Conservation (phyloP, 139 green algal genomes). For the Chlorella sp. region DNA sequence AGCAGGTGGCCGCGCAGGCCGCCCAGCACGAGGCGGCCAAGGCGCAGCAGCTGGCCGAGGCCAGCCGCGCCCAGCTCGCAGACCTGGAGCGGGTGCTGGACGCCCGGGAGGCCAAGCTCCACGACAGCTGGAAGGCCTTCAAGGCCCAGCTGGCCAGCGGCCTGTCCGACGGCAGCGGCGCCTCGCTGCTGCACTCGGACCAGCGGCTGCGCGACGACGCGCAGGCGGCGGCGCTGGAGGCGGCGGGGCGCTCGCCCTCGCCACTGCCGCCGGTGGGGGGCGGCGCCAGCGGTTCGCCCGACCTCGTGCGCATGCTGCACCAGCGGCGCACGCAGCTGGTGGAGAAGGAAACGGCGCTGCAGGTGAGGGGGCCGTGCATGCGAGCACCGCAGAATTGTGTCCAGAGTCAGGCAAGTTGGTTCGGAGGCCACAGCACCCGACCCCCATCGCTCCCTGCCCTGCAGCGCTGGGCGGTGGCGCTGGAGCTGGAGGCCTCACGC, state of each 20-base stretch:
- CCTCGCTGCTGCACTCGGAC: slow-evolving; percentile 27
- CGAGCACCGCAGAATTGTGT: too few relatives aligned
- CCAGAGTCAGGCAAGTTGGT: too few relatives aligned
- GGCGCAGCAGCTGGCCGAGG: slow-evolving; percentile 37
- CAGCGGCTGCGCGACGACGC: slow-evolving; percentile 33
- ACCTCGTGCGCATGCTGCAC: slow-evolving; percentile 17
- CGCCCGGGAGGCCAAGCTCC: slow-evolving; percentile 47
- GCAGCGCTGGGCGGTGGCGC: slow-evolving; percentile 52
- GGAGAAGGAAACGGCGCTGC: slow-evolving; percentile 49
- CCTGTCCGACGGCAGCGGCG: background rate
- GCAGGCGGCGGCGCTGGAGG: slow-evolving; percentile 19
- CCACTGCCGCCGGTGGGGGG: slow-evolving; percentile 21
- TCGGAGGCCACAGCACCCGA: too few relatives aligned
- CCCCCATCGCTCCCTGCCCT: too few relatives aligned
- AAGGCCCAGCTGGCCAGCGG: slow-evolving; percentile 34
- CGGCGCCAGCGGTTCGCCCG: slow-evolving; percentile 1
- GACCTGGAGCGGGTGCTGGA: slow-evolving; percentile 44
- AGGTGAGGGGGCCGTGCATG: too few relatives aligned
- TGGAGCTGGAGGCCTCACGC: slow-evolving; percentile 38
- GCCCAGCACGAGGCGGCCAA: slow-evolving; percentile 22
- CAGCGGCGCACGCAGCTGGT: slow-evolving; percentile 32
- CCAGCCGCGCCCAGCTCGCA: slow-evolving; percentile 26
- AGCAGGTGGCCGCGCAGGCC: slow-evolving; percentile 8
- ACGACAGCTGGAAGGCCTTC: slow-evolving; percentile 52
- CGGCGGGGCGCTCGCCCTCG: slow-evolving; percentile 15